Evolutionary conservation across 805 yeast species (phyloP).

Genomic region (Babjeviella inositovora): DNA sequence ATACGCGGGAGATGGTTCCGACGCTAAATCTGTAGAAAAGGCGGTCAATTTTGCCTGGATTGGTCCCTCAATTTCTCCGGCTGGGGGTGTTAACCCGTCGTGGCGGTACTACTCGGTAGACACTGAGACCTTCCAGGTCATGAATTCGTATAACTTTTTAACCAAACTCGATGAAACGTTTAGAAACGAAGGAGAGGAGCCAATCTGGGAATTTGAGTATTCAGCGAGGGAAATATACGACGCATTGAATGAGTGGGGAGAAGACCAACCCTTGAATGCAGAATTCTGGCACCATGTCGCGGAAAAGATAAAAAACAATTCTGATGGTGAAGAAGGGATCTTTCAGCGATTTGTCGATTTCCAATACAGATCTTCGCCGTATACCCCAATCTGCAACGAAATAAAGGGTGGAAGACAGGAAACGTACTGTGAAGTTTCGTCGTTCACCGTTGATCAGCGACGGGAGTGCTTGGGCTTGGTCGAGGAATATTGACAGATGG

Average conservation of each 20-base stretch:
- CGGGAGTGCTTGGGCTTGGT: too few species aligned
- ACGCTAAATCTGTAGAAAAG: slow-evolving; percentile 19
- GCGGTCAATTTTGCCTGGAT: slow-evolving; percentile 48
- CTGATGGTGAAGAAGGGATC: slow-evolving; percentile 25
- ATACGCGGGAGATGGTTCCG: slow-evolving; percentile 29
- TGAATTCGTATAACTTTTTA: slow-evolving; percentile 44
- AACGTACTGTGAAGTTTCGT: slow-evolving; percentile 22
- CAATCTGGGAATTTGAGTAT: slow-evolving; percentile 48
- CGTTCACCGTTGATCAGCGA: slow-evolving; percentile 16
- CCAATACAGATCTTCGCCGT: slow-evolving; percentile 39
- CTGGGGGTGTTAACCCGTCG: slow-evolving; percentile 42
- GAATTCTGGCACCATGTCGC: slow-evolving; percentile 53
- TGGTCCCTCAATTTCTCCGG: slow-evolving; percentile 52
- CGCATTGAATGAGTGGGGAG: slow-evolving; percentile 38
- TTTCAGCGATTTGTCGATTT: slow-evolving; percentile 26
- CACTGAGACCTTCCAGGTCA: slow-evolving; percentile 36
- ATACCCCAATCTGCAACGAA: slow-evolving; percentile 27
- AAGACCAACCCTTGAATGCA: slow-evolving; percentile 41
- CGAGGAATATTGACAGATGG: too few species aligned
- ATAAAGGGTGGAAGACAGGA: slow-evolving; percentile 12
- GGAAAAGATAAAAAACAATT: slow-evolving; percentile 20
- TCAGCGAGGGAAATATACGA: slow-evolving; percentile 46
- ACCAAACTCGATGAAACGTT: slow-evolving; percentile 45
- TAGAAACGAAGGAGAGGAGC: slow-evolving; percentile 33
- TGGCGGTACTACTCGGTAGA: slow-evolving; percentile 66